Base-by-base conservation (phyloP, 768 basidiomycete species). In the Russula earlei region DNA sequence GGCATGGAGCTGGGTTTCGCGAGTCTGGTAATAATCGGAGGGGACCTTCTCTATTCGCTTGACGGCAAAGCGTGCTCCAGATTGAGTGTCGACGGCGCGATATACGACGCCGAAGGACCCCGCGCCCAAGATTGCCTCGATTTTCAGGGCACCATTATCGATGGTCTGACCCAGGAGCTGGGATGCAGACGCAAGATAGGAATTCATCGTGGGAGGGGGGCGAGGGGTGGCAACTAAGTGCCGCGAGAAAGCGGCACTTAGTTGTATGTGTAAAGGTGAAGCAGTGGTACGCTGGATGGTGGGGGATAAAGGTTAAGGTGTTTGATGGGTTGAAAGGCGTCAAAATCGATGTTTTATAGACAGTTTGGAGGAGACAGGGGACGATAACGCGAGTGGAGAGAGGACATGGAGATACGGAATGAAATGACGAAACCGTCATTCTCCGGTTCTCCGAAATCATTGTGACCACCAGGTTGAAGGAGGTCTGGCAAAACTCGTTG, bases 101-200 rank as follows among this genome's bases (percentile, higher is more conserved):
- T 95, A 95, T 3, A 96, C 94, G 62, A 91, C 83, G 54, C 94
- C 95, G 67, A 95, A 97, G n/a, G 92, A 91, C 11, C 95, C 95
- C 24, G 86, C 81, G 37, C 95, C 95, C 46, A 97, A 80, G 56
- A 93, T 78, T 64, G 87, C 82, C 63, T 87, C 79, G 52, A 97
- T 83, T 69, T 90, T 79, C 55, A 96, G 80, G 46, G 80, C 73
- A 64, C 83, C 84, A 59, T 80, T 77, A 75, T 93, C 90, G 74
- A 97, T 89, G 20, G 51, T 46, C 56, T 47, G 50, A 17, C 56
- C 56, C 42, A 56, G 41, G 15, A 41, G 31, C 11, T 19, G 38
- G 31, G 38, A 14, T 25, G 29, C 54, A 34, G 38, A 48, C 19
- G 0, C 20, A 25, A 37, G 46, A 22, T 41, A 55, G 11, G 41